Percentiles rank a stretch among this genome's conserved stretches.
phyloP scores from a whole-genome alignment of 768 basidiomycete species.

The Lactarius pseudohatsudake region DNA sequence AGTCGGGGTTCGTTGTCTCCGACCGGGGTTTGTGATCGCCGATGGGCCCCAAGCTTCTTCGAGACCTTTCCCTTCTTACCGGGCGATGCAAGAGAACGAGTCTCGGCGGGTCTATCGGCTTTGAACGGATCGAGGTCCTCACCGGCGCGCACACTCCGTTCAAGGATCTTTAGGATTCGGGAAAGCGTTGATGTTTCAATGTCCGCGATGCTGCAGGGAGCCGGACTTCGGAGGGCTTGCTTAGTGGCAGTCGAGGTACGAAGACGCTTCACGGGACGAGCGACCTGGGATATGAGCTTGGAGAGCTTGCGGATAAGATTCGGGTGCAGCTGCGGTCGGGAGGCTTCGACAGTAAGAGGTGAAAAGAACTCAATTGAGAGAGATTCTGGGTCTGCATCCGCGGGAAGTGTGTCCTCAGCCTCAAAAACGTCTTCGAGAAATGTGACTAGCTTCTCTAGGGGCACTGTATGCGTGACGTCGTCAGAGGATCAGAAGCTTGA shows the following conservation, averaged over 20 bases:
- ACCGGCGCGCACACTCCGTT: slow-evolving; percentile 72
- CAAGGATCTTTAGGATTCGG: slow-evolving; percentile 72
- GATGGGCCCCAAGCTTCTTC: slow-evolving; percentile 34
- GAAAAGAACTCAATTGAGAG: slow-evolving; percentile 68
- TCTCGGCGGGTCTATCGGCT: slow-evolving; percentile 30
- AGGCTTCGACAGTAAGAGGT: slow-evolving; percentile 52
- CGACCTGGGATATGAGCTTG: slow-evolving; percentile 64
- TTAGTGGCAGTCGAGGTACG: slow-evolving; percentile 43
- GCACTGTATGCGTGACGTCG: slow-evolving; percentile 41
- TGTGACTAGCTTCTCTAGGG: slow-evolving; percentile 72
- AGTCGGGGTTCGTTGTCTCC: slow-evolving; percentile 38
- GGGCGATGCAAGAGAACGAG: slow-evolving; percentile 29
- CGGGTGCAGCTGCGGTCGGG: slow-evolving; percentile 60
- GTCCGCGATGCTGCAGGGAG: slow-evolving; percentile 53
- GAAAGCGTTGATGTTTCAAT: slow-evolving; percentile 63
- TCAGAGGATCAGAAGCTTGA: not conserved
- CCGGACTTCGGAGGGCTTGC: slow-evolving; percentile 49
- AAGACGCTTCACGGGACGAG: slow-evolving; percentile 66
- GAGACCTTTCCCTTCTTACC: slow-evolving; percentile 48
- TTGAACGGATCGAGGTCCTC: slow-evolving; percentile 76
- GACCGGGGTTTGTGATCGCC: slow-evolving; percentile 44
- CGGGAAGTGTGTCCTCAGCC: slow-evolving; percentile 68
- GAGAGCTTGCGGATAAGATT: slow-evolving; percentile 64
- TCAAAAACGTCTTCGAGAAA: slow-evolving; percentile 85
- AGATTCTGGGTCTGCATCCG: slow-evolving; percentile 50